Percentiles rank a stretch among this genome's conserved stretches.
phyloP scores from a whole-genome alignment of 2,329 filamentous ascomycete genomes.

The Sclerotinia sclerotiorum region DNA sequence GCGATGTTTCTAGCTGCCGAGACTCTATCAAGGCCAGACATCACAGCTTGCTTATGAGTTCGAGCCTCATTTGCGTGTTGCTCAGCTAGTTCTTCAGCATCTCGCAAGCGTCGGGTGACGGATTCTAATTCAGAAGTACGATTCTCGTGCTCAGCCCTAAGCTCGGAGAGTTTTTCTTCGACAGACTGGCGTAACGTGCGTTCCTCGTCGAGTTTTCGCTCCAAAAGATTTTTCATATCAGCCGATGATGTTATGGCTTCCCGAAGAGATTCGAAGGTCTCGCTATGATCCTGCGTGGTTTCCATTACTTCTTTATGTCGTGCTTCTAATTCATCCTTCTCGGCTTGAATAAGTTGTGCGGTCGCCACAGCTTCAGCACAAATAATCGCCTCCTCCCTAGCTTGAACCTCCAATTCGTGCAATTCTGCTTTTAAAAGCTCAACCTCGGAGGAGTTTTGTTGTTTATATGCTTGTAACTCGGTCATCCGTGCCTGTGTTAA shows the following conservation, averaged over 20 bases:
- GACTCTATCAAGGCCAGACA: slow-evolving; percentile 79
- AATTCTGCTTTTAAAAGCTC: slow-evolving; percentile 84
- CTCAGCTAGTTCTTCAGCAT: slow-evolving; percentile 85
- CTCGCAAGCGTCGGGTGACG: slow-evolving; percentile 70
- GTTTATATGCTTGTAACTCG: slow-evolving; percentile 80
- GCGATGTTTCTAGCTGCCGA: slow-evolving; percentile 51
- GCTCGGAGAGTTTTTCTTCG: slow-evolving; percentile 72
- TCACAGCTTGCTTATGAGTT: slow-evolving; percentile 77
- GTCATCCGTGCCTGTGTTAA: slow-evolving; percentile 79
- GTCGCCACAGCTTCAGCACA: slow-evolving; percentile 74
- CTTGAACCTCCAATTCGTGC: slow-evolving; percentile 73
- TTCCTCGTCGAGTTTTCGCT: slow-evolving; percentile 82
- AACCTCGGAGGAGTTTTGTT: slow-evolving; percentile 79
- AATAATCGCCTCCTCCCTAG: slow-evolving; percentile 77
- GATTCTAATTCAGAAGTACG: slow-evolving; percentile 74
- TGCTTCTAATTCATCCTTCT: slow-evolving; percentile 73
- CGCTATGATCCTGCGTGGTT: slow-evolving; percentile 67
- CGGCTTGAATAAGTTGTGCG: slow-evolving; percentile 74
- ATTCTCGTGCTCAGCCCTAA: slow-evolving; percentile 81
- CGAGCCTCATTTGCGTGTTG: slow-evolving; percentile 84
- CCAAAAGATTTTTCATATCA: slow-evolving; percentile 72
- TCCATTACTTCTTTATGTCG: slow-evolving; percentile 67
- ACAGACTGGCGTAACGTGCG: slow-evolving; percentile 70
- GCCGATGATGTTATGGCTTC: slow-evolving; percentile 77
- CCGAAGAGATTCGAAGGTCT: slow-evolving; percentile 72